phyloP scores from a whole-genome alignment of 73 alveolate genomes.

The Paramecium tetraurelia region DNA sequence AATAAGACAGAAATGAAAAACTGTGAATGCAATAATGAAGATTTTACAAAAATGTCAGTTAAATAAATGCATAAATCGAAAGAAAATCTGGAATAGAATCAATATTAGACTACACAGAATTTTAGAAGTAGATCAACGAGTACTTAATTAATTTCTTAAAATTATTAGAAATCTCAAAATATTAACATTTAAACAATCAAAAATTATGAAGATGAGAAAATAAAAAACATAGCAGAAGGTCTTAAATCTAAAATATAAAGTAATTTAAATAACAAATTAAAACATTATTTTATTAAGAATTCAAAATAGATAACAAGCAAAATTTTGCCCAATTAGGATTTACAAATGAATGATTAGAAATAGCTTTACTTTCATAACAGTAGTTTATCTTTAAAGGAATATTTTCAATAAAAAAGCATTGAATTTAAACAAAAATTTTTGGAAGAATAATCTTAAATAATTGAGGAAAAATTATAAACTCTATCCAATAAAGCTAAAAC shows the following conservation, averaged over 20 bases:
- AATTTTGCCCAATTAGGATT: not conserved
- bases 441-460: not conserved
- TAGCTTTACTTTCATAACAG: not conserved
- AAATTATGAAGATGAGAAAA: not conserved
- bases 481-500: not conserved
- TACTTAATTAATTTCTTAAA: not conserved
- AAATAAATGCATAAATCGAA: not conserved
- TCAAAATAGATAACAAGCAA: not conserved
- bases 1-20: not conserved
- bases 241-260: not conserved
- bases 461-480: not conserved
- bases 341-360: not conserved
- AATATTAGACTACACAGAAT: not conserved
- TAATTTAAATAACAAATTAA: not conserved
- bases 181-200: not conserved
- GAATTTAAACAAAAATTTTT: not conserved
- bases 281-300: not conserved
- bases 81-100: not conserved
- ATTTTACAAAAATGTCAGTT: not conserved
- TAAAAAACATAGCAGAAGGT: not conserved
- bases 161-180: not conserved
- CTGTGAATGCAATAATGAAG: not conserved
- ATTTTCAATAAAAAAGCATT: not conserved
- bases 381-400: not conserved
- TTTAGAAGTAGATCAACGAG: not conserved